phyloP scores from a whole-genome alignment of 2,329 filamentous ascomycete species.

The Sphaerulina populicola region DNA sequence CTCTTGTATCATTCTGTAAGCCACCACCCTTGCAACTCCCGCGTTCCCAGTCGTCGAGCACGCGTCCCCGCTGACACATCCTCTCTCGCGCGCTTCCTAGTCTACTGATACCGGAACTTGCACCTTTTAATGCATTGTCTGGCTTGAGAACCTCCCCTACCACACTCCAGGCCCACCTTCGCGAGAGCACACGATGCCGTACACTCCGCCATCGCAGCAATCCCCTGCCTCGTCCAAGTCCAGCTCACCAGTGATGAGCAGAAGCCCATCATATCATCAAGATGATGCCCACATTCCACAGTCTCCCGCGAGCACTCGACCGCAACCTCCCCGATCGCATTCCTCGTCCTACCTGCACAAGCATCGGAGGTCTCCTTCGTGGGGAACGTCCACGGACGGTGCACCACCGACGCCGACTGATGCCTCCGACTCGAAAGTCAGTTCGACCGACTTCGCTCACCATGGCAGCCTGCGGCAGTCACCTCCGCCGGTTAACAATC shows the following conservation, averaged over 20 bases:
- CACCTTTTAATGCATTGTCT: conserved; percentile 38
- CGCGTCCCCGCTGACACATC: conserved; percentile 10
- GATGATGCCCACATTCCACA: conserved; percentile 29
- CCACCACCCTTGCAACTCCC: neutral
- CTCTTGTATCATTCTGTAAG: conserved; percentile 30
- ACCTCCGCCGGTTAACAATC: conserved; percentile 69
- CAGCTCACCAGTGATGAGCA: conserved; percentile 44
- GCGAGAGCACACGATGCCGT: conserved; percentile 57
- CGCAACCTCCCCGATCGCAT: conserved; percentile 47
- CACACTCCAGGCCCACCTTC: conserved; percentile 21
- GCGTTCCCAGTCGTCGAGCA: neutral
- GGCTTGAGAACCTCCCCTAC: conserved; percentile 33
- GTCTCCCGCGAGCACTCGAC: conserved; percentile 35
- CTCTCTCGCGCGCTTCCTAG: conserved; percentile 6
- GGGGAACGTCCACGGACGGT: conserved; percentile 20
- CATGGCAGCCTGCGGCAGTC: conserved; percentile 67
- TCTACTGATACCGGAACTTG: conserved; percentile 10
- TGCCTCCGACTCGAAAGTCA: conserved; percentile 13
- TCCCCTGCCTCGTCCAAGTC: conserved; percentile 51
- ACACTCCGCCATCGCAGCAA: conserved; percentile 67
- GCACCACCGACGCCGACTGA: conserved; percentile 29
- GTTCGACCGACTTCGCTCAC: conserved; percentile 30
- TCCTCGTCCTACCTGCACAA: conserved; percentile 55
- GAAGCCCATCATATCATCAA: conserved; percentile 44
- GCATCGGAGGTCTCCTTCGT: conserved; percentile 52